Conservation (phyloP, 1,139 yeast genomes). For the Yamadazyma diddensiae region DNA sequence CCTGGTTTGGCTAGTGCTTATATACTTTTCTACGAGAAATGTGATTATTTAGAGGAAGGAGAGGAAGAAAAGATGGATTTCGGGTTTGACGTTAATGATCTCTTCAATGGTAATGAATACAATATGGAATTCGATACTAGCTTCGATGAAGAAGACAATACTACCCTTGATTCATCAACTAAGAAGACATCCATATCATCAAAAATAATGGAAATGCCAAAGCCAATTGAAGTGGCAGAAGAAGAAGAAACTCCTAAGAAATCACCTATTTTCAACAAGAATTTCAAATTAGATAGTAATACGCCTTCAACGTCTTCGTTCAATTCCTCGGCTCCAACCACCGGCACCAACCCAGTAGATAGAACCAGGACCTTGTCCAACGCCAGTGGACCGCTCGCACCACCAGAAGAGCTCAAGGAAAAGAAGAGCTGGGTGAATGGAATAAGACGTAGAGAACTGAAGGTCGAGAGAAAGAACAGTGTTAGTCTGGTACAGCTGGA, state of each 20-base stretch:
- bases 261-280: slow-evolving; percentile 26
- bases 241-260: slow-evolving; percentile 6
- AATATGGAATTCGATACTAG: slow-evolving; percentile 3
- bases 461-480: slow-evolving; percentile 18
- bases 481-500: slow-evolving; percentile 12
- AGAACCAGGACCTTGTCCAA: slow-evolving; percentile 6
- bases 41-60: slow-evolving; percentile 21
- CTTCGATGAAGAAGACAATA: slow-evolving; percentile 4
- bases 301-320: slow-evolving; percentile 9
- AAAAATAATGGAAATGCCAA: slow-evolving; percentile 1
- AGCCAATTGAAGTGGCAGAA: not conserved
- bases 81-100: slow-evolving; percentile 33
- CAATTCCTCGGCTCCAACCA: slow-evolving; percentile 1
- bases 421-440: slow-evolving; percentile 47
- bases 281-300: slow-evolving; percentile 24
- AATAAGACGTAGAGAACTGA: slow-evolving; percentile 35
- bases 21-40: slow-evolving; percentile 64
- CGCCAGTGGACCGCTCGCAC: slow-evolving; percentile 7
- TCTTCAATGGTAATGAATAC: slow-evolving; percentile 18
- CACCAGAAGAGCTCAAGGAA: slow-evolving; percentile 20
- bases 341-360: not conserved
- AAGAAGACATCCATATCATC: slow-evolving; percentile 10
- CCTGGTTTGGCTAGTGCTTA: slow-evolving; percentile 92
- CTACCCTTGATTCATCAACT: slow-evolving; percentile 9
- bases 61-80: slow-evolving; percentile 26